Evolutionary conservation across 2,329 filamentous ascomycete genomes (phyloP).

Genomic region (Stachybotrys elegans): DNA sequence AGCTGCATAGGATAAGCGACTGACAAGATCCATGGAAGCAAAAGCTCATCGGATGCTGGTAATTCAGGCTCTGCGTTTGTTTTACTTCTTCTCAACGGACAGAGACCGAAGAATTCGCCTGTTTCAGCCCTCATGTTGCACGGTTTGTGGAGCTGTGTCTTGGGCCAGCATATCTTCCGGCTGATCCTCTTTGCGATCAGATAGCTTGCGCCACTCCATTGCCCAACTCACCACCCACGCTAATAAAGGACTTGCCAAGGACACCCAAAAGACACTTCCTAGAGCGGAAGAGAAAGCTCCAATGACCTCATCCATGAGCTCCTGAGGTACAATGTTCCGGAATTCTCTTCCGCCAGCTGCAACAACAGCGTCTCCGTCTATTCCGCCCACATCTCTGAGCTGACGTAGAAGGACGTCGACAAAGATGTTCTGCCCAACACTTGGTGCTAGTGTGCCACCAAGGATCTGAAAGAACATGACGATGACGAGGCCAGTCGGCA

Average conservation of each 20-base stretch:
- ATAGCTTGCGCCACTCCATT: neutral
- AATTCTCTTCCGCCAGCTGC: conserved; percentile 9
- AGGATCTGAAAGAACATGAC: conserved; percentile 41
- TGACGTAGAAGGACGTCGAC: conserved; percentile 8
- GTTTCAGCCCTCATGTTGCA: too few species aligned
- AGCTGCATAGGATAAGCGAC: too few species aligned
- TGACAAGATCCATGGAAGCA: too few species aligned
- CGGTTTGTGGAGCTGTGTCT: too few species aligned
- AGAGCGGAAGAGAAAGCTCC: neutral
- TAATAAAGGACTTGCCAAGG: neutral
- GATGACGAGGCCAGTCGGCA: conserved; percentile 36
- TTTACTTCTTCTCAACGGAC: too few species aligned
- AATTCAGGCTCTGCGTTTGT: too few species aligned
- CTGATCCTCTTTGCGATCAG: neutral
- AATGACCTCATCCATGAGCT: neutral
- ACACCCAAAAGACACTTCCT: neutral
- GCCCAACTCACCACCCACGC: neutral
- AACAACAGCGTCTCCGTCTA: conserved; percentile 9
- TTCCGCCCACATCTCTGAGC: conserved; percentile 5
- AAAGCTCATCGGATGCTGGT: too few species aligned
- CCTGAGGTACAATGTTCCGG: neutral
- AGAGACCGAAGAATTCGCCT: too few species aligned
- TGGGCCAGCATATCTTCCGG: too few species aligned
- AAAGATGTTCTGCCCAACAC: conserved; percentile 15
- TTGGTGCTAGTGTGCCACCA: conserved; percentile 26